Base-by-base conservation (phyloP, 2,329 filamentous ascomycete genomes). In the Talaromyces sp. region DNA sequence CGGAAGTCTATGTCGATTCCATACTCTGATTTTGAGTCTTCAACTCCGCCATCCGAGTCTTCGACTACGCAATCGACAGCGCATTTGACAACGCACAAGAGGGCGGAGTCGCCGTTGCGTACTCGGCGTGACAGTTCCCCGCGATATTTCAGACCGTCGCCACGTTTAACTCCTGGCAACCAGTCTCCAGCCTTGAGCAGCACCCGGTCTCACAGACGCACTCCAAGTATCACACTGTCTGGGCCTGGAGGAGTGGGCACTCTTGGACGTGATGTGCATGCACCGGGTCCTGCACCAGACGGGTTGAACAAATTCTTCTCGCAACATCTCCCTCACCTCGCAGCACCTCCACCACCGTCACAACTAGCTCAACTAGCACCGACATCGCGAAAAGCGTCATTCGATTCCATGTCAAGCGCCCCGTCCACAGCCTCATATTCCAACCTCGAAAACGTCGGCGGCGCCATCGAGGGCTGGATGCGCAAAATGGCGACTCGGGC, bases 241-340 rank as follows among this genome's bases (percentile, higher is more conserved):
- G 89, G 91, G 0, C 91, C 93, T 2, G 93, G 93, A 21, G 93
- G 92, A 14, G 91, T 98, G 1, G 93, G 93, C 8, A 92, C 91
- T 0, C 84, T 98, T 73, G 85, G 84, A 66, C 85, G 86, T 57
- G 73, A 72, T 56, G 67, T 69, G 1, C 74, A 69, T 41, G 70
- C 70, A 3, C 78, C 78, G 0, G 93, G 93, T 0, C 93, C 93
- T 3, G 91, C 90, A 8, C 86, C 89, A 66, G 93, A 98, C 72
- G 86, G 87, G 6, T 78, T 98, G 63, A 97, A 93, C 72, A 86
- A 89, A 49, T 90, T 93, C 80, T 88, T 95, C 58, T 89, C 86
- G 27, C 89, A 91, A 65, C 91, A 96, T 70, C 75, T 97, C 1
- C 93, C 93, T 0, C 87, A 87, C 21, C 82, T 96, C 26, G 87